Evolutionary conservation across 2,329 filamentous ascomycete species (phyloP).

Genomic region (Fusarium pilosicola): DNA sequence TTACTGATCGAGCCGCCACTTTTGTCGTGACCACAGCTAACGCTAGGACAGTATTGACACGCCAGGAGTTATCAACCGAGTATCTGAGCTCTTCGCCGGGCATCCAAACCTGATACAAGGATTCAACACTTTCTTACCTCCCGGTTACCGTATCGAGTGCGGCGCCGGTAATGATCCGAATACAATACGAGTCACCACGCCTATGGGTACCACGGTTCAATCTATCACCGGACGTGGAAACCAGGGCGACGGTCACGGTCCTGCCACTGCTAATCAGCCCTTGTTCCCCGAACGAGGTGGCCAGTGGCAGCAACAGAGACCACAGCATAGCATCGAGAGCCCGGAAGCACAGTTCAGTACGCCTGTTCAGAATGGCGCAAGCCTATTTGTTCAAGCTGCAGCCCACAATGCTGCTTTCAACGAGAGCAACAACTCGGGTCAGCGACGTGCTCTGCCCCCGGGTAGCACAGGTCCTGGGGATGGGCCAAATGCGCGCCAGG

Average conservation of each 20-base stretch:
- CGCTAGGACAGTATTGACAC: conserved; percentile 79
- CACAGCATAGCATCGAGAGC: conserved; percentile 69
- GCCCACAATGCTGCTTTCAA: conserved; percentile 50
- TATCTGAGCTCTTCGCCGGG: conserved; percentile 94
- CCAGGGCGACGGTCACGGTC: conserved; percentile 57
- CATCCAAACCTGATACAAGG: conserved; percentile 96
- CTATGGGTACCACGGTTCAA: conserved; percentile 95
- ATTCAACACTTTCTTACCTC: conserved; percentile 97
- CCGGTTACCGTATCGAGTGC: conserved; percentile 96
- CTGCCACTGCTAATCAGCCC: conserved; percentile 52
- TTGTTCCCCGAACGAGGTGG: conserved; percentile 60
- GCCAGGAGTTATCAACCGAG: conserved; percentile 94
- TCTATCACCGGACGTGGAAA: conserved; percentile 73
- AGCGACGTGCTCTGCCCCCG: conserved; percentile 46
- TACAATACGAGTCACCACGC: conserved; percentile 94
- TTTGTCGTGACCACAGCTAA: conserved; percentile 40
- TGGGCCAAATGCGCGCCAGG: conserved; percentile 60
- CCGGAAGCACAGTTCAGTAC: conserved; percentile 71
- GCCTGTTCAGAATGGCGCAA: conserved; percentile 62
- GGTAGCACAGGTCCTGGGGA: conserved; percentile 51
- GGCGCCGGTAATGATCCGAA: conserved; percentile 94
- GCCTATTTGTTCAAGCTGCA: conserved; percentile 57
- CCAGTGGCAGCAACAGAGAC: conserved; percentile 68
- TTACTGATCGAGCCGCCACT: conserved; percentile 34
- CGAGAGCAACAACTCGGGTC: conserved; percentile 46